Base-by-base conservation (phyloP, 2,329 filamentous ascomycete genomes). In the Talaromyces sp. region DNA sequence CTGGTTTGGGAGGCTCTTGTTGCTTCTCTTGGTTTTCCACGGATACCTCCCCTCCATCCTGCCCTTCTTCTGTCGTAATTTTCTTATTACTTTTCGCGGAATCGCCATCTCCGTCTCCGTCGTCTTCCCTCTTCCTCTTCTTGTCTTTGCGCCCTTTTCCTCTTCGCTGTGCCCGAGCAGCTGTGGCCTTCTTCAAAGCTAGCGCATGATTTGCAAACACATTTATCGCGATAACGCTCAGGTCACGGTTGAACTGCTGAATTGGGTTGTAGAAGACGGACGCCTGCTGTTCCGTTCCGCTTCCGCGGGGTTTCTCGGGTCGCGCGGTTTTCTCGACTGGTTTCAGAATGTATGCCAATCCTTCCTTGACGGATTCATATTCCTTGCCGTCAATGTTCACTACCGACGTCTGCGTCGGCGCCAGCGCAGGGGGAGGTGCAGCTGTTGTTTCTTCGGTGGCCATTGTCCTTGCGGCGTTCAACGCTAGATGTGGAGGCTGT, bases 191-290 rank as follows among this genome's bases (percentile, higher is more conserved):
- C 8, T 62, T 47, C n/a, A 42, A 44, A 33, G 47, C 52, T 16
- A 59, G 14, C 18, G 87, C 72, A 69, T 91, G 87, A 67, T 95
- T 87, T 1, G 91, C 91, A 73, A 94, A 96, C 0, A 90, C 90
- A 71, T 91, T 91, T 75, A 99, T 96, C 0, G 92, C 92, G 14
- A 99, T 83, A 30, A 97, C 91, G 64, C 92, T 97, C 66, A 99
- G 78, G 73, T 99, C 95, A 54, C 96, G 89, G 76, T 99, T 99
- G 82, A 98, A 99, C 73, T 99, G 95, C 74, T 99, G 95, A 60
- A 99, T 97, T 0, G 95, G 94, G 69, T 99, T 99, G 83, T 99
- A 99, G 73, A 99, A 99, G 61, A 99, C 96, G 36, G 82, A 81
- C 69, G 94, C 89, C 68, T 88, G 85, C 44, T 87, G 82, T 68